A percentile compares a stretch with the other conserved stretches of the same genome.
Evolutionary conservation across 306 rosid genomes (phyloP).

Genomic region (Hippophae gyantsensis): DNA sequence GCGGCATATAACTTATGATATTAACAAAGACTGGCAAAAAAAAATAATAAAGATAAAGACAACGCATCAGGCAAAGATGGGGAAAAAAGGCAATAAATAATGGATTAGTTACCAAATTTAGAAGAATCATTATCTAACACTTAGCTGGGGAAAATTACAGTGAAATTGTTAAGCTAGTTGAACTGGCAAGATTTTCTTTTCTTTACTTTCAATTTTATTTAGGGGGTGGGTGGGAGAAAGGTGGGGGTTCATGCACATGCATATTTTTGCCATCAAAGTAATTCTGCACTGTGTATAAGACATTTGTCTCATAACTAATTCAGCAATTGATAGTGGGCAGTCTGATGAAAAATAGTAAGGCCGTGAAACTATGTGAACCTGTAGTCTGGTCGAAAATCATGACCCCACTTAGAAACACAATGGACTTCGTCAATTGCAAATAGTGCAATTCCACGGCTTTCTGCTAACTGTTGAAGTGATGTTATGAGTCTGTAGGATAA

Average conservation of each 20-base stretch:
- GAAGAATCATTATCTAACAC: too few relatives aligned
- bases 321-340: too few relatives aligned
- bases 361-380: constrained; percentile 24
- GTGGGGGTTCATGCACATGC: too few relatives aligned
- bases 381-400: constrained; percentile 91
- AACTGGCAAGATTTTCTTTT: too few relatives aligned
- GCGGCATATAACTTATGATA: not conserved
- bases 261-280: too few relatives aligned
- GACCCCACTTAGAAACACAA: constrained; percentile 97
- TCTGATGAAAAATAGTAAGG: too few relatives aligned
- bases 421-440: constrained; percentile 94
- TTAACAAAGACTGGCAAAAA: constrained; percentile 1
- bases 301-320: too few relatives aligned
- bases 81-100: not conserved
- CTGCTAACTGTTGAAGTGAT: constrained; percentile 72
- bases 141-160: too few relatives aligned
- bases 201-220: too few relatives aligned
- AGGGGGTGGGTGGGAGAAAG: too few relatives aligned
- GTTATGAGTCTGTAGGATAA: constrained; percentile 47
- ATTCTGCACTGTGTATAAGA: too few relatives aligned
- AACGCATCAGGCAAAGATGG: not conserved
- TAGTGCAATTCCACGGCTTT: constrained; percentile 69
- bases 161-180: too few relatives aligned
- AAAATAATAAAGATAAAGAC: not conserved
- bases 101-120: not conserved